Evolutionary conservation across 2,329 filamentous ascomycete genomes (phyloP).

Genomic region (Graphilbum ipis-grandicollis): DNA sequence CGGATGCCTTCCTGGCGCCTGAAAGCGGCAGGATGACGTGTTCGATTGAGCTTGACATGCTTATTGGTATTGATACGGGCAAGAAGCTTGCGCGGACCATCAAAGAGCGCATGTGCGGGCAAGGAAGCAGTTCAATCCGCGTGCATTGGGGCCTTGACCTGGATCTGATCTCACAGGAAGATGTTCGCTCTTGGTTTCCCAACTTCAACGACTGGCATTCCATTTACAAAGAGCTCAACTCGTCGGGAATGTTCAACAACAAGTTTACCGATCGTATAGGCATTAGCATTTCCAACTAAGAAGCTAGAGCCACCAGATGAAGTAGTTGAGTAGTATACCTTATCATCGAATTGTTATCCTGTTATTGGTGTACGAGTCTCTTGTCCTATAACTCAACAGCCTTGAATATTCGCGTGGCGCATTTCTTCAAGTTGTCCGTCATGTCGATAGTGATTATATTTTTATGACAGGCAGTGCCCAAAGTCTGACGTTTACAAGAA

Average conservation of each 20-base stretch:
- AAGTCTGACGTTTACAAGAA: too few species aligned
- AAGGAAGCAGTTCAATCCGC: conserved; percentile 5
- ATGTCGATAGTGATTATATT: too few species aligned
- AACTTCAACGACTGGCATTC: conserved; percentile 10
- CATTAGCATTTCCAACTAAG: conserved; percentile 6
- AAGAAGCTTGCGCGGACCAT: conserved; percentile 7
- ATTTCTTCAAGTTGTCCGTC: too few species aligned
- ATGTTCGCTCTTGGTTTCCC: conserved; percentile 11
- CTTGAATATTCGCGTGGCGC: too few species aligned
- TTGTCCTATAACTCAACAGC: too few species aligned
- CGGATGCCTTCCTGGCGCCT: conserved; percentile 11
- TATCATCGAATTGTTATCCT: too few species aligned
- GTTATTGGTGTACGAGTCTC: too few species aligned
- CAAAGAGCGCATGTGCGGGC: conserved; percentile 9
- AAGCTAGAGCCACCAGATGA: too few species aligned
- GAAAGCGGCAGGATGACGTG: conserved; percentile 11
- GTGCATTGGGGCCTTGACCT: conserved; percentile 13
- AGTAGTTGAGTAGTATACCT: too few species aligned
- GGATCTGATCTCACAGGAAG: conserved; percentile 8
- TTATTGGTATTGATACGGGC: conserved; percentile 9
- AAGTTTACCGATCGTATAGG: conserved; percentile 11
- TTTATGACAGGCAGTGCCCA: too few species aligned
- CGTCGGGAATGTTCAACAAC: conserved; percentile 14
- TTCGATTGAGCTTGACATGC: conserved; percentile 12
- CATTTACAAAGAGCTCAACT: conserved; percentile 10